These are phyloP conservation scores for Pestalotiopsis fici DNA, from an alignment of 2,329 filamentous ascomycete species.

Conservation along the genomic window DNA sequence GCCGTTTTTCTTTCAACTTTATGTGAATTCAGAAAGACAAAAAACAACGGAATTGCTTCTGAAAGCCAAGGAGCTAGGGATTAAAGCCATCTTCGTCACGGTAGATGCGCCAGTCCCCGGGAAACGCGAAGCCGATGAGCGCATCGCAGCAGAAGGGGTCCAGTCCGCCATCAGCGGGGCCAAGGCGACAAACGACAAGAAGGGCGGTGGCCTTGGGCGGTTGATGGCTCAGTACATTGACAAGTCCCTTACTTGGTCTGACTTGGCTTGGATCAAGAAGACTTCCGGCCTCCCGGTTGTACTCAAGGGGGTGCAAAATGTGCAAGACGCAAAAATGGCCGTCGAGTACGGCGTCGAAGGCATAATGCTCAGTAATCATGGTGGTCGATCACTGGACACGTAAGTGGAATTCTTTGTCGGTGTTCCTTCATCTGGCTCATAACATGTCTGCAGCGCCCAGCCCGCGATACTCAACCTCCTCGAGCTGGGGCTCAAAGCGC, in stretches of 20 bases:
- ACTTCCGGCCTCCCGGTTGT: constrained; percentile 51
- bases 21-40: constrained; percentile 56
- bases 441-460: constrained; percentile 25
- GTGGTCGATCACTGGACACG: constrained; percentile 57
- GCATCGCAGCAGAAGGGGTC: constrained; percentile 46
- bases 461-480: constrained; percentile 52
- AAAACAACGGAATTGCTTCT: constrained; percentile 52
- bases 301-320: constrained; percentile 57
- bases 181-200: constrained; percentile 47
- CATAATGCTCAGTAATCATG: constrained; percentile 59
- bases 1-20: constrained; percentile 59
- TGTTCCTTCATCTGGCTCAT: not conserved
- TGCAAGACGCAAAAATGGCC: constrained; percentile 53
- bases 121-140: constrained; percentile 63
- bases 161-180: constrained; percentile 39
- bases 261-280: constrained; percentile 52
- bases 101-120: constrained; percentile 73
- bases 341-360: constrained; percentile 51
- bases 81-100: constrained; percentile 41
- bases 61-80: constrained; percentile 44
- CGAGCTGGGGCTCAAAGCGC: constrained; percentile 49
- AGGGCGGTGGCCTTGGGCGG: constrained; percentile 53
- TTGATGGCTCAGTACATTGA: constrained; percentile 55
- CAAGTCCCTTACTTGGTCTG: constrained; percentile 50
- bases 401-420: constrained; percentile 24